Percentiles rank a stretch among this genome's conserved stretches.
Conservation (phyloP, 805 yeast species). For the Saccharomyces mikatae region DNA sequence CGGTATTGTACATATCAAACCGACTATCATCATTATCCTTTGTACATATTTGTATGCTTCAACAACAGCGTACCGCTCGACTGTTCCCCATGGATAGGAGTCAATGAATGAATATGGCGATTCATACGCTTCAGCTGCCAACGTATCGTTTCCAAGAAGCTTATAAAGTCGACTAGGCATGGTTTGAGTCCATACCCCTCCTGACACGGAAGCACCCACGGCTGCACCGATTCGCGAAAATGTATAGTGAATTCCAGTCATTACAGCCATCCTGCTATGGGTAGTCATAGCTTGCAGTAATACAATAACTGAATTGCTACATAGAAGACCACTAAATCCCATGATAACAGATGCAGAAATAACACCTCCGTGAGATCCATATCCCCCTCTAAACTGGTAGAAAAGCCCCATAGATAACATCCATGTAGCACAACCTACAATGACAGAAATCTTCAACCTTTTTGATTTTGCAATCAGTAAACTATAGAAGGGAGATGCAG, state of each 20-base stretch:
- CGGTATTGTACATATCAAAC: conserved; percentile 33
- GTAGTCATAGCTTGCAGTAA: background rate
- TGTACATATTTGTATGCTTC: conserved; percentile 48
- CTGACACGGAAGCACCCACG: conserved; percentile 43
- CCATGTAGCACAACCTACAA: conserved; percentile 50
- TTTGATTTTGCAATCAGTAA: conserved; percentile 23
- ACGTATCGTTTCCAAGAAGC: background rate
- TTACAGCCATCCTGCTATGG: background rate
- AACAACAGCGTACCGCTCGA: conserved; percentile 45
- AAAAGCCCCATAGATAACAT: conserved; percentile 45
- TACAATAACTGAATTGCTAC: background rate
- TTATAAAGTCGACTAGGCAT: background rate
- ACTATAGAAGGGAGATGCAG: conserved; percentile 38
- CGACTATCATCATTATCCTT: conserved; percentile 44
- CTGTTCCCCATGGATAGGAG: conserved; percentile 47
- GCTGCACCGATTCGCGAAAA: conserved; percentile 56
- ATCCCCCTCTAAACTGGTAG: conserved; percentile 46
- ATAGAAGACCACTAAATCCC: background rate
- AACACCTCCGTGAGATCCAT: conserved; percentile 43
- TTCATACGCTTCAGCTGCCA: conserved; percentile 38
- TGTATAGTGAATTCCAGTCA: conserved; percentile 15
- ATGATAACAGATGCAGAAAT: conserved; percentile 25
- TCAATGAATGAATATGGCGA: conserved; percentile 42
- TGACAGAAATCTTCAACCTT: conserved; percentile 44
- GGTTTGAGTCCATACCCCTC: background rate